Conservation (phyloP, 116 monocot genomes). For the Iris pallida region DNA sequence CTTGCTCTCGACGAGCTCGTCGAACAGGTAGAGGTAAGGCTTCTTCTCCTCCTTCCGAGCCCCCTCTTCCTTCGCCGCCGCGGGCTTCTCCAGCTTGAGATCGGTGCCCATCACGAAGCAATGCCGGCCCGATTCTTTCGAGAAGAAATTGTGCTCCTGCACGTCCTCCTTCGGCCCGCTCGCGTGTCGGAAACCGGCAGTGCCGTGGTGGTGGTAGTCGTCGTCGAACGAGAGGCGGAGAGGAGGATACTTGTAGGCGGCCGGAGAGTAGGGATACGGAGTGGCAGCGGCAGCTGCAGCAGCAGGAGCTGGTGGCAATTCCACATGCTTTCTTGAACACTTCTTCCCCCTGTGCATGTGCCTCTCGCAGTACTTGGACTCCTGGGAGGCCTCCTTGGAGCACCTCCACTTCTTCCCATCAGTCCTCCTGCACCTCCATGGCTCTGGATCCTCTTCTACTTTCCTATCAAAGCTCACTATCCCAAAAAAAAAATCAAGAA, state of each 20-base stretch:
- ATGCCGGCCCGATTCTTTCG: background rate
- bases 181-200: background rate
- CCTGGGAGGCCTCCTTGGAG: slow-evolving; percentile 85
- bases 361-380: slow-evolving; percentile 91
- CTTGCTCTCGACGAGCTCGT: too few species aligned
- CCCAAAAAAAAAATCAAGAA: too few species aligned
- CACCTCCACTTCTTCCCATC: slow-evolving; percentile 96
- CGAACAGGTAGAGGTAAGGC: too few species aligned
- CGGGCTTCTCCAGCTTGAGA: slow-evolving; percentile 8
- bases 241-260: background rate
- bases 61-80: too few species aligned
- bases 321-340: slow-evolving; percentile 99
- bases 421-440: slow-evolving; percentile 79
- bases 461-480: slow-evolving; percentile 62
- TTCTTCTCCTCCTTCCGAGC: too few species aligned
- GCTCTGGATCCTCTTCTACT: slow-evolving; percentile 67
- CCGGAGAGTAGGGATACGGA: background rate
- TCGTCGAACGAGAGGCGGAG: background rate
- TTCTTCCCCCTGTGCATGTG: slow-evolving; percentile 95
- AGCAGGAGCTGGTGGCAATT: slow-evolving; percentile 10
- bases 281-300: background rate
- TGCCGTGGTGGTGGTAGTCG: background rate
- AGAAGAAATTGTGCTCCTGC: slow-evolving; percentile 1
- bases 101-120: slow-evolving; percentile 10
- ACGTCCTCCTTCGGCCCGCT: too few species aligned